phyloP scores from a whole-genome alignment of 441 rosid genomes.

The Adansonia grandidieri region DNA sequence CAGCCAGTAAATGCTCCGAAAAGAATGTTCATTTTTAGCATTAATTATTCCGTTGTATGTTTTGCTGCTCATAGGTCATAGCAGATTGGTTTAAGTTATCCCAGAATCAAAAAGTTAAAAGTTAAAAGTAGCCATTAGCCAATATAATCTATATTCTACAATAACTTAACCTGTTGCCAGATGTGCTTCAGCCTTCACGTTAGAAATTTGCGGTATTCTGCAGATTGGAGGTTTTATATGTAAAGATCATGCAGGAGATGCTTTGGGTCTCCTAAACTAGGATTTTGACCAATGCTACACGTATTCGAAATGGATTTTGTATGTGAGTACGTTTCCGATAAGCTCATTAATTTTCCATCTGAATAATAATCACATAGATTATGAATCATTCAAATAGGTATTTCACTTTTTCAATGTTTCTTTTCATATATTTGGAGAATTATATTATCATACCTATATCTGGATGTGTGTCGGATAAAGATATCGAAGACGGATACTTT shows the following conservation, averaged over 20 bases:
- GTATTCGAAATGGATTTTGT: too few species aligned
- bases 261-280: background rate
- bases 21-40: constrained; percentile 10
- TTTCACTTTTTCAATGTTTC: too few species aligned
- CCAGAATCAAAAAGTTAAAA: background rate
- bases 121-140: background rate
- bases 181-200: background rate
- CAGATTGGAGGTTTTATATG: background rate
- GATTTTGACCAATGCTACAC: background rate
- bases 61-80: background rate
- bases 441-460: too few species aligned
- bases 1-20: background rate
- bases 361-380: too few species aligned
- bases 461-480: too few species aligned
- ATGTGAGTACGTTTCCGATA: too few species aligned
- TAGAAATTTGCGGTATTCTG: background rate
- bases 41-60: background rate
- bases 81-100: background rate
- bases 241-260: constrained; percentile 19
- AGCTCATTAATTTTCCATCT: too few species aligned
- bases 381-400: too few species aligned
- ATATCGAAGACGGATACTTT: background rate
- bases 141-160: background rate
- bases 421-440: too few species aligned
- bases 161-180: background rate